Evolutionary conservation across 768 basidiomycete genomes (phyloP).

Genomic region (Hygrophorus russula): DNA sequence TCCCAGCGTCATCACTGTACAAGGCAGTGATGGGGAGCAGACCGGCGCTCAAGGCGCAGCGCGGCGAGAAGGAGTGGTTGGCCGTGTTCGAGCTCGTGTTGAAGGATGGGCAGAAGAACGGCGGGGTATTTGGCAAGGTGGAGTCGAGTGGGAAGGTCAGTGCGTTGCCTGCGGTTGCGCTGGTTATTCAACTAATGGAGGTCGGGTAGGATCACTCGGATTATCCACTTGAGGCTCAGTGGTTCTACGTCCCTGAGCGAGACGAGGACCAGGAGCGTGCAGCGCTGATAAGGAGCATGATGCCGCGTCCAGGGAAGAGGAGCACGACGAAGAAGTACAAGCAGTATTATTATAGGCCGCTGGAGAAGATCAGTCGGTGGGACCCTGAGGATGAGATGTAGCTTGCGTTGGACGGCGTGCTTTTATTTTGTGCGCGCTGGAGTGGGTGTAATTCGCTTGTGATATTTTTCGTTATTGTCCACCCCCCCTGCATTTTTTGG

Average conservation of each 20-base stretch:
- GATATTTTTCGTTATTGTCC: too few relatives aligned
- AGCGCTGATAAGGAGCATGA: constrained; percentile 52
- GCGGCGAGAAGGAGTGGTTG: constrained; percentile 36
- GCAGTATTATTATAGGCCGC: constrained; percentile 72
- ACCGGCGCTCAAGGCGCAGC: constrained; percentile 35
- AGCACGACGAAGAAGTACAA: constrained; percentile 76
- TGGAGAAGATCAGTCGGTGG: constrained; percentile 65
- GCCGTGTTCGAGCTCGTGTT: constrained; percentile 39
- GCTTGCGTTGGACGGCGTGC: too few relatives aligned
- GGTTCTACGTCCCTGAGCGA: constrained; percentile 68
- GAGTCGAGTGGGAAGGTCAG: constrained; percentile 51
- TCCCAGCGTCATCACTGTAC: constrained; percentile 44
- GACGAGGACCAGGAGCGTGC: constrained; percentile 68
- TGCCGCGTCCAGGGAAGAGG: constrained; percentile 66
- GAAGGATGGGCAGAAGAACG: constrained; percentile 29
- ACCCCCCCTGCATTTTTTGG: too few relatives aligned
- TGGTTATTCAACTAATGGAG: too few relatives aligned
- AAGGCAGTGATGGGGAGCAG: constrained; percentile 39
- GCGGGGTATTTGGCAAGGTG: constrained; percentile 64
- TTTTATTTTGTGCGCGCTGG: too few relatives aligned
- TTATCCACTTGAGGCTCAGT: constrained; percentile 46
- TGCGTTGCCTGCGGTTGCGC: too few relatives aligned
- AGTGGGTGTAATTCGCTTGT: too few relatives aligned
- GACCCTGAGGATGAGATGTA: constrained; percentile 58
- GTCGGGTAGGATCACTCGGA: constrained; percentile 34